Base-by-base conservation (phyloP, 768 basidiomycete genomes). In the Mycena olivaceomarginata region DNA sequence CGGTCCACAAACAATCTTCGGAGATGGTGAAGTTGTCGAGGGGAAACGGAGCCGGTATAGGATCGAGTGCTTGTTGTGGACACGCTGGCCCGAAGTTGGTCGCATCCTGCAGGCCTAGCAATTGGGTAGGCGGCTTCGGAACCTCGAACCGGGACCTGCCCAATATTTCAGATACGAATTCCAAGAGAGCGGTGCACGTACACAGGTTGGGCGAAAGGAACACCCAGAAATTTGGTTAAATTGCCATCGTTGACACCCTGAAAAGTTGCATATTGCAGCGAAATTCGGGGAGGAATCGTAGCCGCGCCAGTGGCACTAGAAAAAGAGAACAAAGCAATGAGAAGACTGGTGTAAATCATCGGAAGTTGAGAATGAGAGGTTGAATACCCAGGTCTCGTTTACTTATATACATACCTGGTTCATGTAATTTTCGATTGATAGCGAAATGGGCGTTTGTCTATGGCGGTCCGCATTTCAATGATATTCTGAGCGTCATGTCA, bases 181-280 rank as follows among this genome's bases (percentile, higher is more conserved):
- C 18, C 1, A 43, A 45, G 9, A 12, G n/a, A 16, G 5, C 5
- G 46, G 64, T 22, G 41, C 7, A 46, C 64, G 18, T 16, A 65
- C 64, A n/a, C 41, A 20, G 64, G 64, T 20, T 65, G 6, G 12
- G 41, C 15, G 16, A 45, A 65, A 25, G 64, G 64, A 22, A 65
- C 64, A 22, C 64, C 64, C 5, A 65, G 41, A n/a, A 45, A 65
- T 11, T 65, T 65, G 41, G 64, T 65, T 16, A 65, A 65, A 22
- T 65, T 65, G 11, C 64, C 64, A 25, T 65, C 64, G 5, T 43
- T 22, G 45, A 22, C 45, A 65, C 64, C 64, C n/a, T 8, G 64
- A 18, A 65, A 65, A 8, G 64, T 65, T 46, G 10, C 64, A 46
- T 65, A 39, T 82, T 84, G 62, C 80, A 67, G 81, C 74, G 11